Evolutionary conservation across 371 early-diverging fungal genomes (phyloP).

Genomic region (Rhizopus delemar): DNA sequence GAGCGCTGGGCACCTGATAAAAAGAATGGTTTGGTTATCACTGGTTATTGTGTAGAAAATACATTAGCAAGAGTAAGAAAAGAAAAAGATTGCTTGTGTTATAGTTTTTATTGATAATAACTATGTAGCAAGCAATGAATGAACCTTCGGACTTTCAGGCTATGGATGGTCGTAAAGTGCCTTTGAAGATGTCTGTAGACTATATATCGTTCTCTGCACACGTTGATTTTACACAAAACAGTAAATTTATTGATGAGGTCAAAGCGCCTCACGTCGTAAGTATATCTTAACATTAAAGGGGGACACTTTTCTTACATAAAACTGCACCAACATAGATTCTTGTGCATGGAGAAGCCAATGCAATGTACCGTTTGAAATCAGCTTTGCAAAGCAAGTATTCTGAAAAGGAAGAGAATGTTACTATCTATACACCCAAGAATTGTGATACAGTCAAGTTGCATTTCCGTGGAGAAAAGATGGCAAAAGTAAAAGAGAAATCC

Average conservation of each 20-base stretch:
- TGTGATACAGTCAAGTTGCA: conserved; percentile 91
- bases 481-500: conserved; percentile 56
- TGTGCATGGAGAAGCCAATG: conserved; percentile 99
- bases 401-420: conserved; percentile 80
- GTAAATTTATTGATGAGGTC: conserved; percentile 97
- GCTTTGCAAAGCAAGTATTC: conserved; percentile 87
- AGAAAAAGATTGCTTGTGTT: background rate
- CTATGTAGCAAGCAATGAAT: conserved; percentile 77
- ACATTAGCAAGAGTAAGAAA: conserved; percentile 92
- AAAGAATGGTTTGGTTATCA: conserved; percentile 96
- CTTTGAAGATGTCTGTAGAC: conserved; percentile 90
- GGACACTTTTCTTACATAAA: background rate
- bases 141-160: conserved; percentile 94
- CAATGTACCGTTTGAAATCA: conserved; percentile 95
- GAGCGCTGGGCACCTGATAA: conserved; percentile 98
- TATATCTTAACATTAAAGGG: background rate
- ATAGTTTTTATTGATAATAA: background rate
- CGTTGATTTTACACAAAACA: conserved; percentile 99
- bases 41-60: conserved; percentile 99
- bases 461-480: conserved; percentile 95
- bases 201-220: conserved; percentile 99
- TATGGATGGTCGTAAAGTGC: conserved; percentile 86
- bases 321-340: conserved; percentile 59
- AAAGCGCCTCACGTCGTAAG: conserved; percentile 91
- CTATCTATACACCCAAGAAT: conserved; percentile 93